Evolutionary conservation across 192 early-diverging fungal genomes (phyloP).

Genomic region (Coemansia reversa): DNA sequence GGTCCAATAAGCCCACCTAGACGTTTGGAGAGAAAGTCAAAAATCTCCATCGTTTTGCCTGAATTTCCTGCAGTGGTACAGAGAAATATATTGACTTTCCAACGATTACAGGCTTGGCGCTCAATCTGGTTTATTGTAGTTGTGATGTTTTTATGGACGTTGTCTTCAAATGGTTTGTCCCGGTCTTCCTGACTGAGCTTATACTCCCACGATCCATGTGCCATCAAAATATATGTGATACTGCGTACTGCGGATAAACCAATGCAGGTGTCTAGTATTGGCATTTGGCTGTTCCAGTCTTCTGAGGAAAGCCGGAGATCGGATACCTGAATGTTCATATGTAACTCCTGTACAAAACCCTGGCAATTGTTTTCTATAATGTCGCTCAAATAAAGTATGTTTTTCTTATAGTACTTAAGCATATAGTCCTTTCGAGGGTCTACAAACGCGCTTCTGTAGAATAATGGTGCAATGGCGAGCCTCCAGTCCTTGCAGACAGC

Average conservation of each 20-base stretch:
- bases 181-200: neutral
- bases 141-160: neutral
- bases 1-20: neutral
- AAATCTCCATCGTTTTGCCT: neutral
- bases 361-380: slow-evolving; percentile 11
- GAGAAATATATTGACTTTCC: neutral
- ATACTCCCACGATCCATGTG: neutral
- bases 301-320: neutral
- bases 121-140: neutral
- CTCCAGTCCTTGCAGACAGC: slow-evolving; percentile 19
- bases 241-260: slow-evolving; percentile 4
- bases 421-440: neutral
- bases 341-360: slow-evolving; percentile 12
- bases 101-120: neutral
- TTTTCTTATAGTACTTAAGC: neutral
- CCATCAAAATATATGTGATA: neutral
- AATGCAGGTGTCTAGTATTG: slow-evolving; percentile 3
- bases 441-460: slow-evolving; percentile 7
- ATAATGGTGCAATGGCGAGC: slow-evolving; percentile 12
- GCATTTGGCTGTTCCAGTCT: neutral
- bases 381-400: neutral
- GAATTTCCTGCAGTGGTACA: neutral
- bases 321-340: slow-evolving; percentile 8
- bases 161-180: neutral
- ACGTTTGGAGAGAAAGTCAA: neutral